A percentile compares a stretch with the other conserved stretches of the same genome.
Evolutionary conservation across 2,329 filamentous ascomycete species (phyloP).

Genomic region (Monilinia vaccinii-corymbosi): DNA sequence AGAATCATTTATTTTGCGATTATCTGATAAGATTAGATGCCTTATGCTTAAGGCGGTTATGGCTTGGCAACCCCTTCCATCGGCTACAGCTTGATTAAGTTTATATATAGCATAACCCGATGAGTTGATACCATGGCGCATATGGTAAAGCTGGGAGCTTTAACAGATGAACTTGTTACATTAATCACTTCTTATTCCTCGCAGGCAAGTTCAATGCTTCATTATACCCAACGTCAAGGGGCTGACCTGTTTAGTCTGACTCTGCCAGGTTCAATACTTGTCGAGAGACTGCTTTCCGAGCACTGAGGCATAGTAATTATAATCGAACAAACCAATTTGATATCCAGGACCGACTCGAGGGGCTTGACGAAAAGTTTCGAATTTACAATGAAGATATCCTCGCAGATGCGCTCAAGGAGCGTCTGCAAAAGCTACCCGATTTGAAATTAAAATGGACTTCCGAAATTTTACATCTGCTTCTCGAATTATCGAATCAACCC

Average conservation of each 20-base stretch:
- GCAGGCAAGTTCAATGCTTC: constrained; percentile 36
- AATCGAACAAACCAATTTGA: constrained; percentile 69
- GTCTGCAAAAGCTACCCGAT: constrained; percentile 50
- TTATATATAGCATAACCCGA: background rate
- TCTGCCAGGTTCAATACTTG: constrained; percentile 34
- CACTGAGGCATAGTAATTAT: constrained; percentile 46
- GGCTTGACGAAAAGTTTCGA: constrained; percentile 78
- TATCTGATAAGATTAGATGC: background rate
- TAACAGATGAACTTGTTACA: constrained; percentile 64
- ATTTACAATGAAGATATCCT: constrained; percentile 72
- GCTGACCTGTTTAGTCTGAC: constrained; percentile 22
- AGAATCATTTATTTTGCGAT: too few relatives aligned
- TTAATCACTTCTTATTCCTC: constrained; percentile 47
- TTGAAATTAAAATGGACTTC: constrained; percentile 58
- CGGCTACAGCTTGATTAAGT: background rate
- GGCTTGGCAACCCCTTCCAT: background rate
- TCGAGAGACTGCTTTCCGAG: constrained; percentile 42
- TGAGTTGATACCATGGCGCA: constrained; percentile 51
- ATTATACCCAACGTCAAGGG: background rate
- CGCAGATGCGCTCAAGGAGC: constrained; percentile 55
- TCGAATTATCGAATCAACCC: constrained; percentile 76
- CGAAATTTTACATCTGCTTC: constrained; percentile 67
- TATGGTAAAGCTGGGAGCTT: constrained; percentile 50
- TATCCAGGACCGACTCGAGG: constrained; percentile 53
- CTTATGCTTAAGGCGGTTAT: background rate